Evolutionary conservation across 768 basidiomycete species (phyloP).

Genomic region (Rhizopogon vesiculosus): DNA sequence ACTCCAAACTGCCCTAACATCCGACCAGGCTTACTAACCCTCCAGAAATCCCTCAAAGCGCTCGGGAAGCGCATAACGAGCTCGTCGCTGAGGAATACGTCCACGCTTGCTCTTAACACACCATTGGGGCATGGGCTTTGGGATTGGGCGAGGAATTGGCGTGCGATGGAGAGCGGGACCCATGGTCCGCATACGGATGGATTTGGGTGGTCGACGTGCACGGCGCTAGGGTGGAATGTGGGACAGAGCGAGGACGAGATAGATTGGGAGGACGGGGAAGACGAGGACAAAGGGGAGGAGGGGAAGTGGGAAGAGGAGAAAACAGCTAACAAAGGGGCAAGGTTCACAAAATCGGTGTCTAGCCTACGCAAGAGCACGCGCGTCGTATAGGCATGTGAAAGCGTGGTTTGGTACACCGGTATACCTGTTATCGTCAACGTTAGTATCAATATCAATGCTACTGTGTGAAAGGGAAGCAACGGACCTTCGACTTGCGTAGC

Average conservation of each 20-base stretch:
- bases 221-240: conserved; percentile 38
- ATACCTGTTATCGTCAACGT: conserved; percentile 41
- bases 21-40: conserved; percentile 41
- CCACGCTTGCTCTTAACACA: conserved; percentile 24
- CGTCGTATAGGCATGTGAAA: conserved; percentile 24
- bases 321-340: conserved; percentile 45
- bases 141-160: conserved; percentile 30
- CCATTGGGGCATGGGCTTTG: background rate
- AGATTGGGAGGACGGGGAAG: conserved; percentile 28
- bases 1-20: conserved; percentile 55
- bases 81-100: conserved; percentile 59
- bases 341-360: conserved; percentile 76
- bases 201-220: conserved; percentile 48
- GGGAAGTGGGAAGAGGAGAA: conserved; percentile 11
- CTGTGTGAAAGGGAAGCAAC: conserved; percentile 10
- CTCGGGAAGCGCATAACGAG: conserved; percentile 61
- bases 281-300: conserved; percentile 8
- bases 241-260: conserved; percentile 29
- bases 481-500: conserved; percentile 70
- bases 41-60: conserved; percentile 55
- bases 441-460: too few species aligned
- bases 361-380: conserved; percentile 56
- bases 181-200: conserved; percentile 56
- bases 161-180: conserved; percentile 59
- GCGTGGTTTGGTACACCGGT: conserved; percentile 66